A percentile compares a stretch with the other conserved stretches of the same genome.
Conservation (phyloP, 2,329 filamentous ascomycete genomes). For the Biscogniauxia mediterranea region DNA sequence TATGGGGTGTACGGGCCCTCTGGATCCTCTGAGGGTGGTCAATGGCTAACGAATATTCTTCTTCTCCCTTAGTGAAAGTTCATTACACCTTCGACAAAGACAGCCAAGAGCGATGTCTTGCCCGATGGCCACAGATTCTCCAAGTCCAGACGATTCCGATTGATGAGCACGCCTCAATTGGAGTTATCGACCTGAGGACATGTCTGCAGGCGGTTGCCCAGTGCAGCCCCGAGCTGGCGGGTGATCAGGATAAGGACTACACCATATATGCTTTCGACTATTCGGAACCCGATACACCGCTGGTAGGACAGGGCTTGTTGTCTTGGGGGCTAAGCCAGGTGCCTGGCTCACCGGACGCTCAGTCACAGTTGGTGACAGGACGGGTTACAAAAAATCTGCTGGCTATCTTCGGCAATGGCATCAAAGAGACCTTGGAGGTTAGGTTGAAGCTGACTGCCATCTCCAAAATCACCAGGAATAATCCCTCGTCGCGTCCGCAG, state of each 20-base stretch:
- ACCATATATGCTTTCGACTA: slow-evolving; percentile 98
- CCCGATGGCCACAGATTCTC: slow-evolving; percentile 76
- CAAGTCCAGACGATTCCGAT: slow-evolving; percentile 77
- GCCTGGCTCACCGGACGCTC: slow-evolving; percentile 22
- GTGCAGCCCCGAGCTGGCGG: slow-evolving; percentile 82
- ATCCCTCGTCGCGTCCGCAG: slow-evolving; percentile 21
- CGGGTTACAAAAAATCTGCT: slow-evolving; percentile 84
- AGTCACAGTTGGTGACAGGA: slow-evolving; percentile 78
- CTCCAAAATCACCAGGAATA: slow-evolving; percentile 47
- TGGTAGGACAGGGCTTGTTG: slow-evolving; percentile 94
- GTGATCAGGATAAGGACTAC: slow-evolving; percentile 73
- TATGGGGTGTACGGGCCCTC: slow-evolving; percentile 62
- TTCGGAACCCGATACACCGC: slow-evolving; percentile 87
- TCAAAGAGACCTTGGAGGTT: slow-evolving; percentile 88
- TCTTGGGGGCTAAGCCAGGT: slow-evolving; percentile 70
- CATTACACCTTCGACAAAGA: slow-evolving; percentile 94
- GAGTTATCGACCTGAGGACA: slow-evolving; percentile 80
- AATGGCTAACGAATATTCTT: slow-evolving; percentile 21
- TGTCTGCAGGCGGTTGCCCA: slow-evolving; percentile 79
- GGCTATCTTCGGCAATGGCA: slow-evolving; percentile 78
- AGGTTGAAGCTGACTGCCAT: slow-evolving; percentile 83
- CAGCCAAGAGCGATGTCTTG: slow-evolving; percentile 84
- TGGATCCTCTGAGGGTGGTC: slow-evolving; percentile 1
- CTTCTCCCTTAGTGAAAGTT: slow-evolving; percentile 71
- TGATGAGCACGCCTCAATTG: slow-evolving; percentile 78